Evolutionary conservation across 768 basidiomycete species (phyloP), one percentile per base, ranked within the genome.

Genomic region (Suillus bovinus): DNA sequence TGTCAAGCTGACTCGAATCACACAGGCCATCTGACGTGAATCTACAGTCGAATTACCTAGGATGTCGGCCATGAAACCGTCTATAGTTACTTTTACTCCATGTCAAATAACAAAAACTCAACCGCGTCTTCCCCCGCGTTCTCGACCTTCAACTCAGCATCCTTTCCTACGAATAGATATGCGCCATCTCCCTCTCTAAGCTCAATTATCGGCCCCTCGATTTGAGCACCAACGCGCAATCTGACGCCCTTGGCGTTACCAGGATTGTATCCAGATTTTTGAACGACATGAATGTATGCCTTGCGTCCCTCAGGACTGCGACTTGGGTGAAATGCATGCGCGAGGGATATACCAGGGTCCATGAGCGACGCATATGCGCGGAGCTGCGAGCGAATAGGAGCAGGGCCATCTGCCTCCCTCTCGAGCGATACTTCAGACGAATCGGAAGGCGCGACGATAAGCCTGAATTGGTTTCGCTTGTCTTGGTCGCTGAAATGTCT

Each of bases 101-200:
- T 74, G 74, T 95, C 93, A 67, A 95, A 96, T 17, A 95, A 71
- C 57, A 96, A 72, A 22, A 94, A 79, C 76, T 96, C 94, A 0
- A 87, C 90, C 14, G 80, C 80, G 29, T 71, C 76, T 59, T 85
- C 83, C 0, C 93, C 91, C 5, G 81, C 78, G 66, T 93, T 96
- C 72, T 84, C 81, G 3, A 88, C 78, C 36, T 75, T 69, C 46
- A 83, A 64, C 29, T 74, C 68, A 0, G 66, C 64, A 1, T 66
- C 66, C 29, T 65, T 74, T 2, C 78, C 83, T 1, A 83, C 80
- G 52, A 76, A 68, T 50, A 96, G 72, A 74, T 94, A 98, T 14
- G 88, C 87, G 0, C 93, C 94, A 69, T 98, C 96, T 0, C 96
- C 96, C 68, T 98, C 96, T 36, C 84, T 83, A 59, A 96, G 74